Base-by-base conservation (phyloP, 2,329 filamentous ascomycete species). In the Cladosporium sp. region DNA sequence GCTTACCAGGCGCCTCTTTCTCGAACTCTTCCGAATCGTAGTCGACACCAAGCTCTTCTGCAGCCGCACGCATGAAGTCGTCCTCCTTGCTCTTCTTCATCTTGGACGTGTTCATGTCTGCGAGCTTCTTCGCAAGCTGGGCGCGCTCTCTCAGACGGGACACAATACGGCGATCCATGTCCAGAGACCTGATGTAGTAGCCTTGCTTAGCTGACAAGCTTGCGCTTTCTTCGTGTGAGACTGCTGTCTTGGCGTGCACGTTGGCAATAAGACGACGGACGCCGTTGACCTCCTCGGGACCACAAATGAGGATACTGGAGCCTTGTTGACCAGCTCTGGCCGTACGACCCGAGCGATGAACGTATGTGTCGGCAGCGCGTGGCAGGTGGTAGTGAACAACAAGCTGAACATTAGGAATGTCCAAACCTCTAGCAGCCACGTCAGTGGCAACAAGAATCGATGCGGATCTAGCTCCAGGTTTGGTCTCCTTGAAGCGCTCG, bases 351-450 rank as follows among this genome's bases (percentile, higher is more conserved):
- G 95, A 97, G 26, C 95, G 89, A 76, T 99, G 95, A 16, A 99
- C 93, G 75, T 99, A 99, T 57, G 90, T 90, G 77, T 98, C 94
- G 36, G 95, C 95, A 0, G 92, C 85, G 65, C 93, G 90, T 1
- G 95, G 95, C 0, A 97, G 89, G 77, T 99, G 94, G 80, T 99
- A 99, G 79, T 99, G 95, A 21, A 99, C 82, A 18, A 99, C 90
- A 16, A 96, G 85, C 71, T 97, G 91, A 56, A 98, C 92, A 36
- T 89, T 88, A 54, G 91, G 90, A 71, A 99, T 97, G 76, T 99
- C 95, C 57, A 99, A 88, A 78, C 95, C 95, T 67, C 94, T 89
- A 5, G 94, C 93, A 2, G 94, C 94, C 28, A 97, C 93, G 76
- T 98, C 94, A 0, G 95, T 98, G 3, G 95, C 93, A 21, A 99